Conservation (phyloP, 805 yeast species). For the Kregervanrija fluxuum region DNA sequence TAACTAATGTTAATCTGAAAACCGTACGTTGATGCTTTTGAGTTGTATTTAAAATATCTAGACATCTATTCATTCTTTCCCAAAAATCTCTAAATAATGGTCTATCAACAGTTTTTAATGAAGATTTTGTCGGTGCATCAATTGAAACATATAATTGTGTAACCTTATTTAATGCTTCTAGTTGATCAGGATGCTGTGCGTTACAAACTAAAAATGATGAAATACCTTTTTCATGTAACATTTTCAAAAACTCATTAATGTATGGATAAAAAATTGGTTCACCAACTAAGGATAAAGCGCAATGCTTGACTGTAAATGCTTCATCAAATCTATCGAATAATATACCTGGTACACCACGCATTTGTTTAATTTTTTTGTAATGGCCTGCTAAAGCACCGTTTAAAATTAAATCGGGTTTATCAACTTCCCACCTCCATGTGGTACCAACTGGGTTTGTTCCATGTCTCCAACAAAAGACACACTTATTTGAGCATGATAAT, state of each 20-base stretch:
- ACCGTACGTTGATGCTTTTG: constrained; percentile 86
- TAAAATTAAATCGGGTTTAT: constrained; percentile 75
- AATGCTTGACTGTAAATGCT: constrained; percentile 82
- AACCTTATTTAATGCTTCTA: constrained; percentile 61
- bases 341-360: constrained; percentile 95
- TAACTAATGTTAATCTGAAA: constrained; percentile 81
- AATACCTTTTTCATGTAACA: constrained; percentile 74
- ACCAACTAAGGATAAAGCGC: constrained; percentile 89
- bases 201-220: constrained; percentile 89
- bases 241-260: constrained; percentile 73
- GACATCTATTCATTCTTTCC: constrained; percentile 78
- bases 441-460: constrained; percentile 97
- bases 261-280: constrained; percentile 93
- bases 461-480: constrained; percentile 97
- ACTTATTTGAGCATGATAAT: constrained; percentile 86
- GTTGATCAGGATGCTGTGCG: constrained; percentile 90
- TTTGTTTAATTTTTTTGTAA: constrained; percentile 84
- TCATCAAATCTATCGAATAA: constrained; percentile 84
- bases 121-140: constrained; percentile 84
- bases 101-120: constrained; percentile 76
- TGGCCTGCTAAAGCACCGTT: constrained; percentile 87
- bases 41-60: constrained; percentile 65
- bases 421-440: constrained; percentile 94
- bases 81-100: constrained; percentile 88
- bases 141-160: constrained; percentile 90